A percentile compares a stretch with the other conserved stretches of the same genome.
Evolutionary conservation across 2,329 filamentous ascomycete species (phyloP).

Genomic region (Aureobasidium sp.): DNA sequence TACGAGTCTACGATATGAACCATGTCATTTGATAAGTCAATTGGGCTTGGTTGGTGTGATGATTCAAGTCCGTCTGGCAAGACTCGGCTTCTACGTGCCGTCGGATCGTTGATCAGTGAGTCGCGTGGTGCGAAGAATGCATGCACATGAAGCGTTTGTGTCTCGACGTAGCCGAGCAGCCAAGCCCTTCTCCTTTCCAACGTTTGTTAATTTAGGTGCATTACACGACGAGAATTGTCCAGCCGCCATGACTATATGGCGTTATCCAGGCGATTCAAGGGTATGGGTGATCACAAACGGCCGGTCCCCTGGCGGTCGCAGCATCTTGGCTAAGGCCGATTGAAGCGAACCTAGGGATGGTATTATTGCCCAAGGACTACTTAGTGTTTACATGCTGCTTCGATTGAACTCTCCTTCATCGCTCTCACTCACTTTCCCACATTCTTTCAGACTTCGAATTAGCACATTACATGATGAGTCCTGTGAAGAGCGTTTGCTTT

Average conservation of each 20-base stretch:
- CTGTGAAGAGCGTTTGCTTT: conserved; percentile 15
- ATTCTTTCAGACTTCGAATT: neutral
- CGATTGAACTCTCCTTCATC: neutral
- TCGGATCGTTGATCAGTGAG: neutral
- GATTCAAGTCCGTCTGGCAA: neutral
- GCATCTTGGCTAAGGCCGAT: neutral
- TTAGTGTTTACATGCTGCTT: neutral
- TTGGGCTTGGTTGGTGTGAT: neutral
- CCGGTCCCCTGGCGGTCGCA: neutral
- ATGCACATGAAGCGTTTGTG: neutral
- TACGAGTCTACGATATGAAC: neutral
- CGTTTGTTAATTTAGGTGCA: neutral
- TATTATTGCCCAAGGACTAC: neutral
- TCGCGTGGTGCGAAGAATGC: neutral
- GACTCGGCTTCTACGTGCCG: neutral
- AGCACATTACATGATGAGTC: neutral
- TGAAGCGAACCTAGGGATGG: neutral
- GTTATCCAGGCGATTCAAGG: neutral
- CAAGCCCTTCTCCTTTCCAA: neutral
- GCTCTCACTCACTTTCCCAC: neutral
- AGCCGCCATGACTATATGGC: neutral
- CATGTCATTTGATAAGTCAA: neutral
- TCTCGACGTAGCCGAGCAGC: neutral
- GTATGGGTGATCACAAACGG: neutral
- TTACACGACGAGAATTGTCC: neutral